Conservation (phyloP, 31 red algal genomes). For the Porphyra umbilicalis region DNA sequence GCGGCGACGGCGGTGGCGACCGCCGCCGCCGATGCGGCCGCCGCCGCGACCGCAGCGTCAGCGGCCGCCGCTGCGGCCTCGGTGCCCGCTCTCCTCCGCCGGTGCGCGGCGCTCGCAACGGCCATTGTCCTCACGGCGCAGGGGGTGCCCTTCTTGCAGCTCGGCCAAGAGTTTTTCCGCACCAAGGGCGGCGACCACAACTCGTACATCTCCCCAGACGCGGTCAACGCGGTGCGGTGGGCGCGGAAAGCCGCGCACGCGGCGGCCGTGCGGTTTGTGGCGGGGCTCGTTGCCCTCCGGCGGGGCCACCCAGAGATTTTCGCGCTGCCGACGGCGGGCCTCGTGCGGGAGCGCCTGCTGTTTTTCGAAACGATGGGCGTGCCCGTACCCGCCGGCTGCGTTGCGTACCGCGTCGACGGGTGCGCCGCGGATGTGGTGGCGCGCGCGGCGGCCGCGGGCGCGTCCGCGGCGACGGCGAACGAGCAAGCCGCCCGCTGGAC, state of each 20-base stretch:
- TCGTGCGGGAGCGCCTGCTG: conserved; percentile 43
- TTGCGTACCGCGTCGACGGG: conserved; percentile 59
- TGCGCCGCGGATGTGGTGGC: conserved; percentile 13
- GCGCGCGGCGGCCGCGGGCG: background rate
- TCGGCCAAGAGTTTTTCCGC: conserved; percentile 76
- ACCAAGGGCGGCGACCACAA: conserved; percentile 89
- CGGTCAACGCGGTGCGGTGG: conserved; percentile 82
- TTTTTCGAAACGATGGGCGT: conserved; percentile 81
- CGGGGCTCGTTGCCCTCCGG: conserved; percentile 60
- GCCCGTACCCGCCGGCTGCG: conserved; percentile 41
- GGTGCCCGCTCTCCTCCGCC: background rate
- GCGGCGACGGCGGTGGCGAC: background rate
- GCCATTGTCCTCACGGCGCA: conserved; percentile 74
- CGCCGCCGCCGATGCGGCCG: background rate
- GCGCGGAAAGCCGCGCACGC: conserved; percentile 32
- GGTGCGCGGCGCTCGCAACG: conserved; percentile 23
- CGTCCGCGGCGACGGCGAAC: background rate
- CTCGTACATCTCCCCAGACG: conserved; percentile 74
- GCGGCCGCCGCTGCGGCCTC: background rate
- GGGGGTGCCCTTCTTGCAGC: conserved; percentile 77
- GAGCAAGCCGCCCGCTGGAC: background rate
- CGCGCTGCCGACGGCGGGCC: conserved; percentile 32
- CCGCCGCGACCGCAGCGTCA: background rate
- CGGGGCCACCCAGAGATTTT: conserved; percentile 74
- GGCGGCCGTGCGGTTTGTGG: conserved; percentile 43